Percentiles rank a stretch among this genome's conserved stretches.
Evolutionary conservation across 164 flowering plant genomes (phyloP).

Genomic region (Echeveria elegans): DNA sequence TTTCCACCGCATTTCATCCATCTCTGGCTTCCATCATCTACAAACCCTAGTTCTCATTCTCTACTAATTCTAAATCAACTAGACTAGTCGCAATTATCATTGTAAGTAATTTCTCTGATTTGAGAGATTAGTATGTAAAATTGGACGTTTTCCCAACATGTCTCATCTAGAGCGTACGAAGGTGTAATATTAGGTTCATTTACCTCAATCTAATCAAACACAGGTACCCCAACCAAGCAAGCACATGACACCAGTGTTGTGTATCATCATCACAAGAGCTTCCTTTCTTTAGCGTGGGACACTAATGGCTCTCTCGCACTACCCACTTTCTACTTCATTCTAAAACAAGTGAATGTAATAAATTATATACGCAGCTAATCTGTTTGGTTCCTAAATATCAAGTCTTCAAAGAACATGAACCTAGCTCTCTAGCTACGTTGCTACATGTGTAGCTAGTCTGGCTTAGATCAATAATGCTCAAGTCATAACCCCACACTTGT

Average conservation of each 20-base stretch:
- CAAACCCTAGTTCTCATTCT: neutral
- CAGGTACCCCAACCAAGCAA: neutral
- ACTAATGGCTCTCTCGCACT: neutral
- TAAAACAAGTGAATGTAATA: neutral
- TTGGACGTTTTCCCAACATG: neutral
- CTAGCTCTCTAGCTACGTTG: constrained; percentile 5
- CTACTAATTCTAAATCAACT: neutral
- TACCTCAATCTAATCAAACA: constrained; percentile 2
- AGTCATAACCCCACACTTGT: constrained; percentile 1
- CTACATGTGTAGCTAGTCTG: neutral
- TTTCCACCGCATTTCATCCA: neutral
- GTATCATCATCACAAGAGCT: neutral
- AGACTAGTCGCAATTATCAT: no score
- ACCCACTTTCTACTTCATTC: constrained; percentile 1
- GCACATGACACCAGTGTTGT: neutral
- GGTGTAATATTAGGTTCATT: neutral
- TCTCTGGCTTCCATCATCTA: neutral
- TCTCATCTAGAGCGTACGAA: neutral
- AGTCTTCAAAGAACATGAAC: neutral
- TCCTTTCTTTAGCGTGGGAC: neutral
- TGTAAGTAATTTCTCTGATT: no score
- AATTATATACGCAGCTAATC: neutral
- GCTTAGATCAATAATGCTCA: neutral
- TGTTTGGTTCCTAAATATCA: neutral
- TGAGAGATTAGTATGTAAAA: neutral